Conservation (phyloP, 768 basidiomycete species). For the Auricularia sp. region DNA sequence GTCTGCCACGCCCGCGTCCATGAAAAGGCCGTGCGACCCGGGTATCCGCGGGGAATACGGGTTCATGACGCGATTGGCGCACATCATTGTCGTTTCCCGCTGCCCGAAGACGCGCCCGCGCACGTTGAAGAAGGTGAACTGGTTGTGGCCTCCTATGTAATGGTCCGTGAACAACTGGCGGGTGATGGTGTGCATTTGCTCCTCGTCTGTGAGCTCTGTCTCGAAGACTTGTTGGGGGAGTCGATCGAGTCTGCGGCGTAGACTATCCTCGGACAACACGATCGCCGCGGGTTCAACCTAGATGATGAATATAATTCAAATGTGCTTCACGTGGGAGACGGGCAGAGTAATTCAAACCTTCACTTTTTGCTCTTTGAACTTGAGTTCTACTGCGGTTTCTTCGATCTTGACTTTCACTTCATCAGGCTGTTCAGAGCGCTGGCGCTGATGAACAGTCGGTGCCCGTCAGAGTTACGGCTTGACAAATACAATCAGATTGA, state of each 20-base stretch:
- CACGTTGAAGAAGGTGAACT: background rate
- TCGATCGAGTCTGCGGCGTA: background rate
- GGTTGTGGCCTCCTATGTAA: background rate
- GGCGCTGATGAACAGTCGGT: too few relatives aligned
- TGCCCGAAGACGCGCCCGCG: background rate
- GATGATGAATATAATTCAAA: background rate
- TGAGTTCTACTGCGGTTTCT: constrained; percentile 41
- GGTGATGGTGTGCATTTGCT: background rate
- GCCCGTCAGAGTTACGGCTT: too few relatives aligned
- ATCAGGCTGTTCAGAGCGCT: background rate
- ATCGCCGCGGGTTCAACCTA: background rate
- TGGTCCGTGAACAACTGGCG: background rate
- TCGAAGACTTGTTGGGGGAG: background rate
- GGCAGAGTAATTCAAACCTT: background rate
- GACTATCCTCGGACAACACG: background rate
- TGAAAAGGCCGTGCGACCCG: background rate
- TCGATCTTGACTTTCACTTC: constrained; percentile 17
- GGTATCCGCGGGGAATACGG: background rate
- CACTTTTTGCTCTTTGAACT: background rate
- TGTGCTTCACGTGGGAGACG: background rate
- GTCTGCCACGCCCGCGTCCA: background rate
- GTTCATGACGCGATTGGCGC: background rate
- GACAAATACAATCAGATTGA: too few relatives aligned
- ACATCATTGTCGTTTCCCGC: background rate
- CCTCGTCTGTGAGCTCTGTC: background rate